Conservation (phyloP, 345 rosid genomes). For the Aquilaria yunnanensis region DNA sequence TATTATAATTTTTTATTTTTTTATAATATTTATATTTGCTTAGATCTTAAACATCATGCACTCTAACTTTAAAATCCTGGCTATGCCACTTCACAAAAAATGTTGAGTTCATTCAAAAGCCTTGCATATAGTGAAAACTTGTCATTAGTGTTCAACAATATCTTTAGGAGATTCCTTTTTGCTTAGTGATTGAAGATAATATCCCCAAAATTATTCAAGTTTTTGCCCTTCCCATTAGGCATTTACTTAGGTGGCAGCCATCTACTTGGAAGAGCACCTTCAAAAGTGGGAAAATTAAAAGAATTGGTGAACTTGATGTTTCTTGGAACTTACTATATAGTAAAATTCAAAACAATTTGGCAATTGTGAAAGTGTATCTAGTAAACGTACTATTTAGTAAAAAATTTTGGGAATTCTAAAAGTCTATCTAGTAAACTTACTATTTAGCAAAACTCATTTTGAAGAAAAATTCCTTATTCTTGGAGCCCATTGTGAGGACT, state of each 20-base stretch:
- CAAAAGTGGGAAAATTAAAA: neutral
- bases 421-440: conserved; percentile 4
- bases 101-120: too few species aligned
- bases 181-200: neutral
- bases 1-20: too few species aligned
- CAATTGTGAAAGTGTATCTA: conserved; percentile 9
- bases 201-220: neutral
- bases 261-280: neutral
- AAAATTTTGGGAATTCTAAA: too few species aligned
- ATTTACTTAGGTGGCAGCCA: neutral
- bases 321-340: conserved; percentile 1
- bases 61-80: too few species aligned
- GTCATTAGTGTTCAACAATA: too few species aligned
- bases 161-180: too few species aligned
- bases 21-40: too few species aligned
- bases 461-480: conserved; percentile 23
- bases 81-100: too few species aligned
- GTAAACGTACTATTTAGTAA: too few species aligned
- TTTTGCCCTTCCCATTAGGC: neutral
- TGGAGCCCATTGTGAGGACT: conserved; percentile 22
- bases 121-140: too few species aligned
- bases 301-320: neutral
- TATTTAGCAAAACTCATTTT: conserved; percentile 19
- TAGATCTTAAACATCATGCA: too few species aligned
- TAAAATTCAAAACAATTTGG: conserved; percentile 20